Base-by-base conservation (phyloP, 2,329 filamentous ascomycete species). In the Drechslerella stenobrocha region DNA sequence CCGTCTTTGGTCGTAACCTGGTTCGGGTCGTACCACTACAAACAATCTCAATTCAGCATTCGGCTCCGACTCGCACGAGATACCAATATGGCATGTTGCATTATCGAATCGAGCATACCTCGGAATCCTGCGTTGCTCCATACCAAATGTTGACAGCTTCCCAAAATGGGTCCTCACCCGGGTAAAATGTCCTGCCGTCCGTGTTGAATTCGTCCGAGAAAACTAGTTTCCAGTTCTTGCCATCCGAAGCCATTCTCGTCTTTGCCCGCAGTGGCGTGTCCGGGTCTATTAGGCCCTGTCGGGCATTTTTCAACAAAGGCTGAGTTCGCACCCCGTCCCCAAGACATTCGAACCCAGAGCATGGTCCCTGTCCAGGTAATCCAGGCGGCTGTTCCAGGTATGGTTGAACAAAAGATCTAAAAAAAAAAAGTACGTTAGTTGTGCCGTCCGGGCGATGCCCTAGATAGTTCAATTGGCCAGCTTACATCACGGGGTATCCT, bases 151-250 rank as follows among this genome's bases (percentile, higher is more conserved):
- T 55, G 26, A 67, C 63, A 18, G 63, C 86, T 73, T 85, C 81
- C 73, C 84, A 87, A 73, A 80, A 89, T 0, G 86, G 81, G 73
- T 89, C 86, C 72, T 89, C 86, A 3, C 82, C 84, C 37, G 84
- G 81, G 73, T 87, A 89, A 72, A 89, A 89, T 2, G 85, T 86
- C 48, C 86, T 81, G 15, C 85, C 85, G 48, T 82, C 80, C 1
- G 76, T 81, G 70, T 87, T 87, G 75, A 89, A 89, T 73, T 89
- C 86, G 73, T 89, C 86, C 2, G 85, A 88, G 73, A 87, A 87
- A 71, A 86, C 85, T 32, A 89, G 77, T 32, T 82, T 81, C 76
- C 85, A 81, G 15, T 80, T 82, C 59, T 81, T 83, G 8, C 86
- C 86, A 72, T 86, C 80, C 20, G 78, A 76, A 1, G 81, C 78